Evolutionary conservation across 192 early-diverging fungal species (phyloP).

Genomic region (Coemansia sp.): DNA sequence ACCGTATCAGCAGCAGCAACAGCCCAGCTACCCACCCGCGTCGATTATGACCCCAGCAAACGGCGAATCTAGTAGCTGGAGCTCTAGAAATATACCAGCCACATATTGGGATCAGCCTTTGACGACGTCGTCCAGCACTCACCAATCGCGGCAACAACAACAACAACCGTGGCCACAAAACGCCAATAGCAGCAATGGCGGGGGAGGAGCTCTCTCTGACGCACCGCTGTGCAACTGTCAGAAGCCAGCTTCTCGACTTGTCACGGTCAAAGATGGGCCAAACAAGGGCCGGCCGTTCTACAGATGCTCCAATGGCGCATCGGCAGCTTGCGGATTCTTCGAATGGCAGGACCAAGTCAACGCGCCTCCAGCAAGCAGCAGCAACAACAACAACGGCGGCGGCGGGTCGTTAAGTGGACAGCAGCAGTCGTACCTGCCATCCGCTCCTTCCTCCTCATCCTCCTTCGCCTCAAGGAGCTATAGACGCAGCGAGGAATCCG

Average conservation of each 20-base stretch:
- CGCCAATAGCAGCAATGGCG: neutral
- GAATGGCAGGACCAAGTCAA: slow-evolving; percentile 60
- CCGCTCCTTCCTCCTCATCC: neutral
- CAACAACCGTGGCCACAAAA: neutral
- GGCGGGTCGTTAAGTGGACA: neutral
- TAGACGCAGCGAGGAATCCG: slow-evolving; percentile 1
- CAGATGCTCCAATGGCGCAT: slow-evolving; percentile 43
- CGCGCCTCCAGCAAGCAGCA: neutral
- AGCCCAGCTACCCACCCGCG: neutral
- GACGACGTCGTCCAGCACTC: slow-evolving; percentile 4
- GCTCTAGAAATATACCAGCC: neutral
- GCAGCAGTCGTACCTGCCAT: neutral
- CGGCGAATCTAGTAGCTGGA: neutral
- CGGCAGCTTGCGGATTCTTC: slow-evolving; percentile 61
- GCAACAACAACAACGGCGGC: neutral
- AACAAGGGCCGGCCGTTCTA: slow-evolving; percentile 65
- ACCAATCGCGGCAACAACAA: neutral
- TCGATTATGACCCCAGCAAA: neutral
- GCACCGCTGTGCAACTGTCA: slow-evolving; percentile 53
- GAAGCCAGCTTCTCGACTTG: slow-evolving; percentile 39
- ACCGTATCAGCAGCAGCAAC: slow-evolving; percentile 19
- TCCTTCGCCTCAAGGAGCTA: neutral
- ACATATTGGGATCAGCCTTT: neutral
- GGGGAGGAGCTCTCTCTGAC: neutral
- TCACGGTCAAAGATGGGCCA: slow-evolving; percentile 54